Evolutionary conservation across 352 stramenopile genomes (phyloP), one percentile per base, ranked within the genome.

Genomic region (Globisporangium megalacanthum): DNA sequence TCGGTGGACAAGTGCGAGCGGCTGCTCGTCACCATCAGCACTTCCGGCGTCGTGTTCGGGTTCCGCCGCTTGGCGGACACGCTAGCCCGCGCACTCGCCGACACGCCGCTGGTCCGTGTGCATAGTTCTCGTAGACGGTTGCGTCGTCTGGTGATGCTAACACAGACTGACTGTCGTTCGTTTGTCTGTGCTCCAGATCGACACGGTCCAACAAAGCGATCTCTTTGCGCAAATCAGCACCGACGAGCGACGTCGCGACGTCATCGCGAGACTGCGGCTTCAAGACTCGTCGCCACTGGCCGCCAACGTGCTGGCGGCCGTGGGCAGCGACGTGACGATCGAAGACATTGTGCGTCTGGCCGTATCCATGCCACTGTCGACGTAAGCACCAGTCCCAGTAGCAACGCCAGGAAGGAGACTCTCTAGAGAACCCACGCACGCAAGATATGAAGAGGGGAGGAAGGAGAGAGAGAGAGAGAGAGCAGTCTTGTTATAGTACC

Each of bases 1-100:
- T 66, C 49, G 35, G 57, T 57, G 53, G 58, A 56, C 31, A 50
- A 51, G 10, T 25, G 64, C 17, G 73, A 84, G 50, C 73, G 71
- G 1, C 64, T 79, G 0, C 69, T 92, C 20, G 65, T 90, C 0
- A 65, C 60, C 2, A 76, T 92, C 55, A 89, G 76, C 55, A 90
- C 83, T 9, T 86, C 75, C 9, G 83, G 83, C 6, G 65, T 70
- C 14, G 60, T 90, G 70, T 82, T 84, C 25, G 68, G 89, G 20
- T 92, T 83, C 50, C 68, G 71, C 11, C 70, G 71, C 22, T 49
- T 92, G 5, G 48, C 70, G 13, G 55, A 71, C 29, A 84, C 73
- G 2, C 62, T 92, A 0, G 56, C 64, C 35, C 70, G 71, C n/a
- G 74, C 72, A 2, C 31, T 91, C 13, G 58, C 73, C 6, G 54